A percentile compares a stretch with the other conserved stretches of the same genome.
phyloP scores from a whole-genome alignment of 768 basidiomycete species.

The Dacryopinax spathularia region DNA sequence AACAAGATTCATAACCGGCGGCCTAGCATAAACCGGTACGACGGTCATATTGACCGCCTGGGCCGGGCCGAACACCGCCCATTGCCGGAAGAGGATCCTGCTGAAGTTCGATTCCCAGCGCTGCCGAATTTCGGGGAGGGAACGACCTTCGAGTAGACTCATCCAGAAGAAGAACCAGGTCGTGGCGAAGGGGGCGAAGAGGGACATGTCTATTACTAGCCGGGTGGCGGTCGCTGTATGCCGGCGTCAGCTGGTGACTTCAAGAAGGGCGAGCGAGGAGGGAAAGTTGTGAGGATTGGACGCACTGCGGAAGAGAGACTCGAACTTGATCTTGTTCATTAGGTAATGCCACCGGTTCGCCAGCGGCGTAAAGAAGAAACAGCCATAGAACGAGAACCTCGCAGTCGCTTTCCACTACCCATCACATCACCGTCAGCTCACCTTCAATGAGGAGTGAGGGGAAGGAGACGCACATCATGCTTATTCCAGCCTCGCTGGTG shows the following conservation, averaged over 20 bases:
- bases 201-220: slow-evolving; percentile 8
- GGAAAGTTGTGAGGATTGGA: background rate
- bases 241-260: background rate
- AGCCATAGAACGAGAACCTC: slow-evolving; percentile 11
- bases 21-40: slow-evolving; percentile 15
- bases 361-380: slow-evolving; percentile 10
- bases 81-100: slow-evolving; percentile 5
- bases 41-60: slow-evolving; percentile 11
- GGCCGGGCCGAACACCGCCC: slow-evolving; percentile 11
- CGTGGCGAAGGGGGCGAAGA: slow-evolving; percentile 15
- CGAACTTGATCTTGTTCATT: slow-evolving; percentile 5
- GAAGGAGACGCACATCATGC: slow-evolving; percentile 11
- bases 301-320: slow-evolving; percentile 2
- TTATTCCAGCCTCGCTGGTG: slow-evolving; percentile 3
- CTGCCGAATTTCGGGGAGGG: slow-evolving; percentile 12
- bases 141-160: slow-evolving; percentile 8
- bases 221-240: slow-evolving; percentile 2
- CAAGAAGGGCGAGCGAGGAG: too few relatives aligned
- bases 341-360: slow-evolving; percentile 14
- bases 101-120: slow-evolving; percentile 12
- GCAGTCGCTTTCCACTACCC: slow-evolving; percentile 10
- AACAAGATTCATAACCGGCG: slow-evolving; percentile 15
- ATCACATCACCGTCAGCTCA: background rate
- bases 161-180: slow-evolving; percentile 13
- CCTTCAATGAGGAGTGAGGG: background rate